Evolutionary conservation across 352 stramenopile species (phyloP), one percentile per base, ranked within the genome.

Genomic region (Phytophthora lateralis): DNA sequence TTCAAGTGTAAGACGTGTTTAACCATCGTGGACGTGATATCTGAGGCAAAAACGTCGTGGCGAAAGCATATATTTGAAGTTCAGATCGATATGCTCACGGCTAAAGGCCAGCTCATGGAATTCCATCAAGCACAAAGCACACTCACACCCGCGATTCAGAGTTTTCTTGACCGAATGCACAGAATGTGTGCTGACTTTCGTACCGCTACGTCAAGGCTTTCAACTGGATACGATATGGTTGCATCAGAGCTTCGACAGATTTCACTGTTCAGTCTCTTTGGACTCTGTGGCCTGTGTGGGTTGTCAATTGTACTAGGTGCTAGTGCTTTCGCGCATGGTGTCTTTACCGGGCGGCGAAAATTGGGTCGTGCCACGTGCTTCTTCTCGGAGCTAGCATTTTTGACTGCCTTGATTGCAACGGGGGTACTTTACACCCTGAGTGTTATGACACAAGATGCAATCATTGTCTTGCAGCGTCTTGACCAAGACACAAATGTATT

Each of bases 1-100:
- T 91, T 89, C 48, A 73, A 66, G 18, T 93, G 83, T 47, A 85
- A 88, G 48, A 69, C 67, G 2, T 93, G 83, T 58, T 59, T 71
- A 6, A 44, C 43, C 15, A 62, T 91, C 1, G 39, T 35, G 4
- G 50, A 74, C 5, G 65, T 84, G 8, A 48, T 88, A 6, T 47
- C 34, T 7, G 61, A 66, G 6, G 64, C 76, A 0, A 59, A 62
- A 29, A 78, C 76, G 8, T 60, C 66, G 3, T 90, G 82, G 77
- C 58, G 66, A 20, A 70, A 64, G 2, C 60, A 76, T 17, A 67
- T 78, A 5, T 80, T 90, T 42, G 69, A 76, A 43, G 63, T 78
- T 0, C 77, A 90, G 37, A 76, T 91, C 20, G 80, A 91, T 50
- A 75, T 89, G 37, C 54, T 77, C 2, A 51, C 67, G 1, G 66